Conservation (phyloP, 371 early-diverging fungal genomes). For the Mycotypha africana region DNA sequence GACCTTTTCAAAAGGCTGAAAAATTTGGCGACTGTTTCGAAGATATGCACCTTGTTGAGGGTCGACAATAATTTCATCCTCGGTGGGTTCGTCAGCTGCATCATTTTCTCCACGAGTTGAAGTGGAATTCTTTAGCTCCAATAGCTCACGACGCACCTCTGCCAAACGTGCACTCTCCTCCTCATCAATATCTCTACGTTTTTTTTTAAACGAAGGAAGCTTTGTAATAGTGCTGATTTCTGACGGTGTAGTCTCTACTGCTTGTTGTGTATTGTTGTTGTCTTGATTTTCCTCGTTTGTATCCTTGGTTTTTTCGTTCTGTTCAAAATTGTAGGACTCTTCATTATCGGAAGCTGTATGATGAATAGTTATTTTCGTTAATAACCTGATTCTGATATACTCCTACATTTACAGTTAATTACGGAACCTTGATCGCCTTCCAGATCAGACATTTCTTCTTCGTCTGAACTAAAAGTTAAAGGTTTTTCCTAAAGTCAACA, state of each 20-base stretch:
- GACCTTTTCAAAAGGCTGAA: too few species aligned
- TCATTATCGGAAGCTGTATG: constrained; percentile 18
- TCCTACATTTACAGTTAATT: too few species aligned
- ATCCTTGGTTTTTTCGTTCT: neutral
- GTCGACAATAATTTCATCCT: too few species aligned
- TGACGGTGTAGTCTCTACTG: neutral
- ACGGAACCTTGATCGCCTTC: constrained; percentile 44
- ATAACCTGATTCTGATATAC: too few species aligned
- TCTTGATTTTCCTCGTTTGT: constrained; percentile 1
- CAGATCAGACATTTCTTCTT: constrained; percentile 36
- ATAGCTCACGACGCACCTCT: constrained; percentile 28
- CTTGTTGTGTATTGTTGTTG: neutral
- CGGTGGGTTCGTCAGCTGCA: constrained; percentile 20
- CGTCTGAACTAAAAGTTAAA: constrained; percentile 23
- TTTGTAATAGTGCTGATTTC: constrained; percentile 8
- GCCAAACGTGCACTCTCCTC: constrained; percentile 34
- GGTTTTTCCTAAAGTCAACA: too few species aligned
- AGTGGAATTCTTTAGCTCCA: constrained; percentile 16
- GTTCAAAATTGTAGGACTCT: constrained; percentile 1
- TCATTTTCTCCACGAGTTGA: constrained; percentile 8
- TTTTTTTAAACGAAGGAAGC: constrained; percentile 43
- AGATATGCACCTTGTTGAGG: constrained; percentile 36
- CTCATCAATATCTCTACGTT: constrained; percentile 20
- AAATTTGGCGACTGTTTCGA: too few species aligned
- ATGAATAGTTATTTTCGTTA: too few species aligned